Evolutionary conservation across 2,329 filamentous ascomycete species (phyloP).

Genomic region (Penicillium sp.): DNA sequence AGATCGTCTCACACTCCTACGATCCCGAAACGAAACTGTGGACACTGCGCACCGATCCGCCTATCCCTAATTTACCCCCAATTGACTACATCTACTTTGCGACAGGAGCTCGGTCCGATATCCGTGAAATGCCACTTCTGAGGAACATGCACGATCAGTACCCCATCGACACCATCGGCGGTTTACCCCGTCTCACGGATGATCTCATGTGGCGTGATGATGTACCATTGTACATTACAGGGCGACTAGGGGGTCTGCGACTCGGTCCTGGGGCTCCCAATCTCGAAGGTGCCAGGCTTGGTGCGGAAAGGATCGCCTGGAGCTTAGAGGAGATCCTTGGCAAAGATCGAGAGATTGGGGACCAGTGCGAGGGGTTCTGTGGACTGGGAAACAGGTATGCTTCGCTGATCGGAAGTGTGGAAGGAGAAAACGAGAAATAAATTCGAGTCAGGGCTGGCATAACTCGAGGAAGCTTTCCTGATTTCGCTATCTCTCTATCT

Average conservation of each 20-base stretch:
- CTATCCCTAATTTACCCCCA: slow-evolving; percentile 43
- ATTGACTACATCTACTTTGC: slow-evolving; percentile 70
- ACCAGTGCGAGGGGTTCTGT: slow-evolving; percentile 33
- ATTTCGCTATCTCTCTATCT: no score
- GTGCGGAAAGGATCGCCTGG: slow-evolving; percentile 69
- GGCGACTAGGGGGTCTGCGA: slow-evolving; percentile 59
- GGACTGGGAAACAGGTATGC: slow-evolving; percentile 38
- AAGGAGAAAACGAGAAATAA: slow-evolving; percentile 5
- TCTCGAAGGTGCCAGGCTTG: slow-evolving; percentile 64
- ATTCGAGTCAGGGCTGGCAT: background rate
- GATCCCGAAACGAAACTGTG: slow-evolving; percentile 45
- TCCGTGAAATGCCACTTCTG: slow-evolving; percentile 56
- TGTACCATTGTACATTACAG: slow-evolving; percentile 68
- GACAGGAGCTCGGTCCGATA: slow-evolving; percentile 63
- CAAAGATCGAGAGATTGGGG: slow-evolving; percentile 19
- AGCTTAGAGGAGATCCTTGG: slow-evolving; percentile 56
- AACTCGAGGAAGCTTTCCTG: background rate
- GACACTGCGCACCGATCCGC: slow-evolving; percentile 50
- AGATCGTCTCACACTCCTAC: slow-evolving; percentile 49
- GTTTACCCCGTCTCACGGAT: slow-evolving; percentile 66
- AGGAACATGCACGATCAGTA: slow-evolving; percentile 53
- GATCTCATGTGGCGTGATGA: slow-evolving; percentile 69
- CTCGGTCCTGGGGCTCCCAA: slow-evolving; percentile 69
- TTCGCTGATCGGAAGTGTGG: slow-evolving; percentile 19
- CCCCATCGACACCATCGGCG: slow-evolving; percentile 58